Evolutionary conservation across 371 early-diverging fungal species (phyloP).

Genomic region (Lichtheimia corymbifera): DNA sequence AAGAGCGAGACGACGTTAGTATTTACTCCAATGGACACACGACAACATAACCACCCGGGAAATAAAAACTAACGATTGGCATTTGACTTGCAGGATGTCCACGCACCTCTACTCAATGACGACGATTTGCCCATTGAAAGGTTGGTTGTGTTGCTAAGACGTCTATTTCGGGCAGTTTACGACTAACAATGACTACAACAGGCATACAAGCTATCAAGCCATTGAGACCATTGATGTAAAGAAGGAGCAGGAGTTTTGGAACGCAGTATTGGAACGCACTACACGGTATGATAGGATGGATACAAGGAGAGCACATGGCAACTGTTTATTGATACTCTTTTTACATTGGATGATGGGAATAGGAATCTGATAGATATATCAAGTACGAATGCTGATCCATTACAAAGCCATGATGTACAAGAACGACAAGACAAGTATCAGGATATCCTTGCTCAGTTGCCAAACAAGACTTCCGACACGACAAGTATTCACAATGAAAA

Average conservation of each 20-base stretch:
- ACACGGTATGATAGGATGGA: constrained; percentile 32
- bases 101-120: constrained; percentile 30
- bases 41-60: neutral
- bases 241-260: constrained; percentile 51
- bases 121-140: constrained; percentile 27
- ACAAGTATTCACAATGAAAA: constrained; percentile 1
- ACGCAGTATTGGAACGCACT: constrained; percentile 45
- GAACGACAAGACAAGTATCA: constrained; percentile 48
- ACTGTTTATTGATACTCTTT: neutral
- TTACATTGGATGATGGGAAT: neutral
- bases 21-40: neutral
- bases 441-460: constrained; percentile 22
- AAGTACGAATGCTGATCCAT: constrained; percentile 39
- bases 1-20: constrained; percentile 39
- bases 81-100: constrained; percentile 27
- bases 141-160: constrained; percentile 17
- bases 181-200: constrained; percentile 3
- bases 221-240: constrained; percentile 42
- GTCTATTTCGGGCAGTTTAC: neutral
- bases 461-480: constrained; percentile 15
- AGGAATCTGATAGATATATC: constrained; percentile 57
- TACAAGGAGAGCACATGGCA: neutral
- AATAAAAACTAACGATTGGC: neutral
- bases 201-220: constrained; percentile 32
- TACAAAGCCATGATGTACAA: constrained; percentile 48